Percentiles rank a stretch among this genome's conserved stretches.
Evolutionary conservation across 345 rosid species (phyloP).

Genomic region (Kandelia obovata): DNA sequence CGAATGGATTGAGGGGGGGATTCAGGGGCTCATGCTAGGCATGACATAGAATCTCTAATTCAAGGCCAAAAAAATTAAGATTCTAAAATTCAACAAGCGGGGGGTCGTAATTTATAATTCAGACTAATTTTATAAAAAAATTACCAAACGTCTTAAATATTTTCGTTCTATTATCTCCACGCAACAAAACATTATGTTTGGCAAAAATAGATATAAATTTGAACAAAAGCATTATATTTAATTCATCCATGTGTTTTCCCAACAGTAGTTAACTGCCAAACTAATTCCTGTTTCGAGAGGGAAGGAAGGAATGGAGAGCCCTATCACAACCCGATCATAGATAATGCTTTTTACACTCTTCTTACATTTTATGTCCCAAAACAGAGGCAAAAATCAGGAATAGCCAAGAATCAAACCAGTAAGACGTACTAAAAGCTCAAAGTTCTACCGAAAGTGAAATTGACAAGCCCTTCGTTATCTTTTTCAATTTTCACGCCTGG

Average conservation of each 20-base stretch:
- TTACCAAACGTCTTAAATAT: too few species aligned
- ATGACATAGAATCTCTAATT: too few species aligned
- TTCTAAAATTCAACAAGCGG: too few species aligned
- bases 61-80: too few species aligned
- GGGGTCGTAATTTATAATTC: too few species aligned
- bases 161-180: too few species aligned
- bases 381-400: conserved; percentile 8
- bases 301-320: background rate
- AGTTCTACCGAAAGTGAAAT: conserved; percentile 31
- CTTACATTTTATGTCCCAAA: conserved; percentile 18
- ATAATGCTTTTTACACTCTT: conserved; percentile 37
- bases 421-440: conserved; percentile 14
- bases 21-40: too few species aligned
- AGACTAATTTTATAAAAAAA: too few species aligned
- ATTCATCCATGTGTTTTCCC: background rate
- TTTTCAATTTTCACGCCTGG: conserved; percentile 52
- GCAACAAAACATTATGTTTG: too few species aligned
- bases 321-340: conserved; percentile 1
- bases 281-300: conserved; percentile 4
- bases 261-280: background rate
- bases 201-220: background rate
- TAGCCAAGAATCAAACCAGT: conserved; percentile 22
- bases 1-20: too few species aligned
- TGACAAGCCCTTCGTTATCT: background rate
- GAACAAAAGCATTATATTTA: background rate